phyloP scores from a whole-genome alignment of 495 filamentous ascomycete genomes.

The Talaromyces proteolyticus region DNA sequence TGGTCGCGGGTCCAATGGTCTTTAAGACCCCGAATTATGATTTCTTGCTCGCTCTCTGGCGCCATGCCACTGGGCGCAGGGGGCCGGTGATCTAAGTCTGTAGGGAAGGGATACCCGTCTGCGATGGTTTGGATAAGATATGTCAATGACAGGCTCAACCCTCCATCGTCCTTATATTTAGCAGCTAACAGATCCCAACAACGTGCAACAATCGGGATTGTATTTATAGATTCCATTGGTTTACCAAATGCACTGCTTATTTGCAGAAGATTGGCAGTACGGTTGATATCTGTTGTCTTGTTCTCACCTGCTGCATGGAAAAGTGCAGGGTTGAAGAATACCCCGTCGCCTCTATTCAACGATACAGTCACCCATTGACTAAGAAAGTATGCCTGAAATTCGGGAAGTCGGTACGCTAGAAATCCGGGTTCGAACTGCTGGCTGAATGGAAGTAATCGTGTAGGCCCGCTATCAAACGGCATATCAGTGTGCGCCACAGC shows the following conservation, averaged over 20 bases:
- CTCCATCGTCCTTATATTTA: conserved; percentile 24
- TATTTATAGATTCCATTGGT: conserved; percentile 50
- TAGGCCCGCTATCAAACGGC: too few species aligned
- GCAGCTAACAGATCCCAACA: conserved; percentile 32
- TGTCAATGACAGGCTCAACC: conserved; percentile 19
- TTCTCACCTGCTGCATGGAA: too few species aligned
- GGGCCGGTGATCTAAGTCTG: conserved; percentile 45
- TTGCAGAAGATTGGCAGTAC: too few species aligned
- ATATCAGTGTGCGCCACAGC: too few species aligned
- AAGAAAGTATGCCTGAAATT: too few species aligned
- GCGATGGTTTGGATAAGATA: conserved; percentile 37
- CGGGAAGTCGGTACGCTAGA: too few species aligned
- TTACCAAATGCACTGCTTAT: conserved; percentile 52
- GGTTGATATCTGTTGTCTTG: too few species aligned
- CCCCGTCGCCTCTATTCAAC: too few species aligned
- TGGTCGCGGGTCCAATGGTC: conserved; percentile 26
- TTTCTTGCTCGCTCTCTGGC: conserved; percentile 46
- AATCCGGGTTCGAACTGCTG: too few species aligned
- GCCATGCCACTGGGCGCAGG: conserved; percentile 47
- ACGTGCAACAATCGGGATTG: conserved; percentile 29
- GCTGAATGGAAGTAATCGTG: too few species aligned
- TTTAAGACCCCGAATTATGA: conserved; percentile 35
- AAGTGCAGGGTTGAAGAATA: too few species aligned
- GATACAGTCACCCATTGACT: too few species aligned
- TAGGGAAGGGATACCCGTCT: conserved; percentile 53